Evolutionary conservation across 2,329 filamentous ascomycete species (phyloP).

Genomic region (Pseudopithomyces chartarum): DNA sequence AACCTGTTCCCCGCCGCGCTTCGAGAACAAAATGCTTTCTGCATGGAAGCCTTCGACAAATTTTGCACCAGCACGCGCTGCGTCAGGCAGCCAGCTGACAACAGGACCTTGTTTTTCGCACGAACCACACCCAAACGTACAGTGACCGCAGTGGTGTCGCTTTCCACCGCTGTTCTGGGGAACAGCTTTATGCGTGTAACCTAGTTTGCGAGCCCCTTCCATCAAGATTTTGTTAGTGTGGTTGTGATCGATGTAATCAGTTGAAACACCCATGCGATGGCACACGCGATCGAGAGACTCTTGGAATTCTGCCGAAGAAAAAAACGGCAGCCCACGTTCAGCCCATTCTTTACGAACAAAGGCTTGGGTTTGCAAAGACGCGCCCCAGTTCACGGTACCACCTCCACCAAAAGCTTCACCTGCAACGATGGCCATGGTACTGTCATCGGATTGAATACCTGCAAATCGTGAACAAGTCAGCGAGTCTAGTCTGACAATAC

Average conservation of each 20-base stretch:
- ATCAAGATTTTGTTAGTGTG: constrained; percentile 72
- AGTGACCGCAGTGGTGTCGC: constrained; percentile 74
- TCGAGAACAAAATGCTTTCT: constrained; percentile 71
- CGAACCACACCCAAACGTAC: constrained; percentile 63
- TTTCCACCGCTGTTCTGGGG: constrained; percentile 79
- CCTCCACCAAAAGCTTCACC: constrained; percentile 84
- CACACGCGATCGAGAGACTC: constrained; percentile 80
- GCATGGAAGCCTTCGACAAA: constrained; percentile 85
- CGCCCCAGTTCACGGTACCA: constrained; percentile 85
- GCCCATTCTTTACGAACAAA: constrained; percentile 85
- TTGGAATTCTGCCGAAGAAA: constrained; percentile 75
- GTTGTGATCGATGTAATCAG: constrained; percentile 72
- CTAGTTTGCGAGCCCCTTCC: constrained; percentile 74
- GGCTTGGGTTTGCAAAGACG: constrained; percentile 70
- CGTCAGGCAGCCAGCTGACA: constrained; percentile 78
- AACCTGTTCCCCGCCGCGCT: constrained; percentile 56
- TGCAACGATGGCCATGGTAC: constrained; percentile 63
- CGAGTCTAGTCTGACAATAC: not conserved
- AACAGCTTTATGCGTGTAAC: constrained; percentile 70
- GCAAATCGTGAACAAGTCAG: not conserved
- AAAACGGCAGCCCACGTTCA: constrained; percentile 70
- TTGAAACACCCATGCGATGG: constrained; percentile 74
- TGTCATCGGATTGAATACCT: constrained; percentile 39
- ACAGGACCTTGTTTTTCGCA: constrained; percentile 80
- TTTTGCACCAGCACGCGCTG: constrained; percentile 73